Percentiles rank a stretch among this genome's conserved stretches.
These are phyloP conservation scores for Phaseolus coccineus DNA, from an alignment of 331 rosid species.

Conservation along the genomic window DNA sequence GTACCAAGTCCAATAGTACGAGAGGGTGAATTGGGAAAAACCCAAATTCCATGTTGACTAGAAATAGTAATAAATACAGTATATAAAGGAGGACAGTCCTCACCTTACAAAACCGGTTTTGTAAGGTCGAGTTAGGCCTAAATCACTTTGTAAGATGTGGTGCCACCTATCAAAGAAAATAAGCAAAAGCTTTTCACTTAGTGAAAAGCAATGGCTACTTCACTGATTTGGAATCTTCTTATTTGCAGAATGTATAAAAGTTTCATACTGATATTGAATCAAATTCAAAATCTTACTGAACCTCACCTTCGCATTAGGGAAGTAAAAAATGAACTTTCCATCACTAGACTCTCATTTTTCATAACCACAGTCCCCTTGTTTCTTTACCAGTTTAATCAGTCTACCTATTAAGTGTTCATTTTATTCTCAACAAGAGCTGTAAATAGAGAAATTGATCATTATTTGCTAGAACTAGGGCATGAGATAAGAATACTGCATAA, in stretches of 20 bases:
- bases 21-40: too few relatives aligned
- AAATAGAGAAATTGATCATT: background rate
- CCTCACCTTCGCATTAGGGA: background rate
- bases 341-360: background rate
- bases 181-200: conserved; percentile 11
- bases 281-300: background rate
- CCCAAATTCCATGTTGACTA: too few relatives aligned
- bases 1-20: too few relatives aligned
- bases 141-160: background rate
- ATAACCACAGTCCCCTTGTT: background rate
- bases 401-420: background rate
- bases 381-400: conserved; percentile 25
- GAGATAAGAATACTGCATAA: conserved; percentile 34
- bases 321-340: background rate
- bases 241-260: background rate
- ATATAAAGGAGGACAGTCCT: too few relatives aligned
- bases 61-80: too few relatives aligned
- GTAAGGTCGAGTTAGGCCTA: too few relatives aligned
- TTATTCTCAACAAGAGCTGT: background rate
- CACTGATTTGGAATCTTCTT: conserved; percentile 11
- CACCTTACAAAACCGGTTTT: too few relatives aligned
- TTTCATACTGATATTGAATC: background rate
- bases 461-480: conserved; percentile 32
- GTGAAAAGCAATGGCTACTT: background rate
- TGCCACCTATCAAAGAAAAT: background rate